Evolutionary conservation across 2,329 filamentous ascomycete species (phyloP).

Genomic region (Botrytis paeoniae): DNA sequence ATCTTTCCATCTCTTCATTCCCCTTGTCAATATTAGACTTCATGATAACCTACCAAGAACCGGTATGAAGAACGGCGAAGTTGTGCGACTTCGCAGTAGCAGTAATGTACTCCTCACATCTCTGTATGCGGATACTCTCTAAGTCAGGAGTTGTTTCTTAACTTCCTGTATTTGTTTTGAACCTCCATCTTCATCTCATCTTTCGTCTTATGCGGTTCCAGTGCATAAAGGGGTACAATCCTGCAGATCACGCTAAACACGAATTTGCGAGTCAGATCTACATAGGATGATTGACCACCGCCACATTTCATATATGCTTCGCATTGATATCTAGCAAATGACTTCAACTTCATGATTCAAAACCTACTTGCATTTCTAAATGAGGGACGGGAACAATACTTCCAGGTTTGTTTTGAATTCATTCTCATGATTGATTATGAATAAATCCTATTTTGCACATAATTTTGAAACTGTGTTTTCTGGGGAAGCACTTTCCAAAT

Average conservation of each 20-base stretch:
- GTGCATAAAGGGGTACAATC: not conserved
- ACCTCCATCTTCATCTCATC: not conserved
- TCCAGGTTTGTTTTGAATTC: not conserved
- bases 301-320: slow-evolving; percentile 2
- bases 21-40: not conserved
- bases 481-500: not conserved
- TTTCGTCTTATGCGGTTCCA: not conserved
- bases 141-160: not conserved
- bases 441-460: not conserved
- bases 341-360: slow-evolving; percentile 1
- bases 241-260: not conserved
- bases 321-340: not conserved
- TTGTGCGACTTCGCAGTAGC: not conserved
- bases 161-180: not conserved
- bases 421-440: not conserved
- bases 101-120: not conserved
- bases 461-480: not conserved
- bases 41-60: not conserved
- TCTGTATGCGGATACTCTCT: not conserved
- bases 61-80: slow-evolving; percentile 1
- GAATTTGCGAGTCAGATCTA: not conserved
- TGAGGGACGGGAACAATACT: not conserved
- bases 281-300: not conserved
- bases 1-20: not conserved
- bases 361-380: not conserved